phyloP scores from a whole-genome alignment of 1,284 basidiomycete species.

The Athelia psychrophila region DNA sequence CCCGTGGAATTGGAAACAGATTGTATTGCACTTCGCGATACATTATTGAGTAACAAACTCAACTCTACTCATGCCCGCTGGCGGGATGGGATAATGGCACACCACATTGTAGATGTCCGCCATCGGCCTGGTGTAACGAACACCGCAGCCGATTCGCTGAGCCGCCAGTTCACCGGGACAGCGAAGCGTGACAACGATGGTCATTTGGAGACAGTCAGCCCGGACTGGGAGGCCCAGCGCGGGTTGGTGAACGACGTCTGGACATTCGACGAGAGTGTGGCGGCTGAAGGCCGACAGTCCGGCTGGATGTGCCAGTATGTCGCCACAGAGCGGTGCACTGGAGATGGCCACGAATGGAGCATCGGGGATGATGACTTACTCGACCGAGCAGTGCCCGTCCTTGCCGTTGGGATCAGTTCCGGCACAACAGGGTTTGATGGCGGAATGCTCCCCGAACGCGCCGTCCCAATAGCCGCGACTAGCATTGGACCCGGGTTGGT shows the following conservation, averaged over 20 bases:
- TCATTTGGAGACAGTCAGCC: conserved; percentile 25
- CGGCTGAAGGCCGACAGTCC: too few relatives aligned
- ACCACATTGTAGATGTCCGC: conserved; percentile 23
- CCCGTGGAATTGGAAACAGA: not conserved
- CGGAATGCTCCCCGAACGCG: too few relatives aligned
- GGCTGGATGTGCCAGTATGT: too few relatives aligned
- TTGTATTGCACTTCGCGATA: not conserved
- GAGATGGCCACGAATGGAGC: too few relatives aligned
- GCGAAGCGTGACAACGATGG: conserved; percentile 21
- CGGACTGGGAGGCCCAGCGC: conserved; percentile 25
- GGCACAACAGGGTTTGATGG: too few relatives aligned
- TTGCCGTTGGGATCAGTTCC: conserved; percentile 8
- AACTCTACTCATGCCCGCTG: conserved; percentile 25
- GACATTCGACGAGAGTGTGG: not conserved
- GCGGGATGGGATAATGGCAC: conserved; percentile 21
- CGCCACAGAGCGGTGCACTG: too few relatives aligned
- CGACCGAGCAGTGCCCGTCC: conserved; percentile 9
- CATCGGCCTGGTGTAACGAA: conserved; percentile 22
- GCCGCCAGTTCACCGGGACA: conserved; percentile 13
- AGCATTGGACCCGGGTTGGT: too few relatives aligned
- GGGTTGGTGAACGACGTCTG: conserved; percentile 30
- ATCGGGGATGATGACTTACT: too few relatives aligned
- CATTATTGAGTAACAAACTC: conserved; percentile 12
- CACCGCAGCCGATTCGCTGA: conserved; percentile 22
- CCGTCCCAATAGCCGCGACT: too few relatives aligned